phyloP scores from a whole-genome alignment of 2,329 filamentous ascomycete species.

The Aspergillus tamarii region DNA sequence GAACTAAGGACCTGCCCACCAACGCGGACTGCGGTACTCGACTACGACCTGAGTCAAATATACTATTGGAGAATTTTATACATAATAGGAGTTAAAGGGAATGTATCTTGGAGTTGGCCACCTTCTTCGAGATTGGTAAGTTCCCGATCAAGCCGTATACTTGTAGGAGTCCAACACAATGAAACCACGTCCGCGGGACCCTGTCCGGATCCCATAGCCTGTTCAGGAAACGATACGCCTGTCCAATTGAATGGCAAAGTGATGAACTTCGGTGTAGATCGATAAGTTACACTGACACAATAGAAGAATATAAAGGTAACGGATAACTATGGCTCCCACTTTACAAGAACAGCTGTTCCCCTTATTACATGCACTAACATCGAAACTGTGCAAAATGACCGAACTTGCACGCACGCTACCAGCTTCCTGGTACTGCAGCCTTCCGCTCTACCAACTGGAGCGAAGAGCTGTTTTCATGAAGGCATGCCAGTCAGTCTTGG shows the following conservation, averaged over 20 bases:
- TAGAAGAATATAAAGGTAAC: background rate
- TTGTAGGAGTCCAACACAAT: background rate
- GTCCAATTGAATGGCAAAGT: slow-evolving; percentile 19
- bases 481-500: slow-evolving; percentile 26
- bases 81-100: background rate
- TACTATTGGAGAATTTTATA: background rate
- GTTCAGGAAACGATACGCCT: slow-evolving; percentile 37
- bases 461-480: slow-evolving; percentile 55
- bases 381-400: slow-evolving; percentile 29
- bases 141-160: background rate
- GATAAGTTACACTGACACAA: background rate
- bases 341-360: background rate
- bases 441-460: slow-evolving; percentile 54
- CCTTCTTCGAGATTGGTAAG: background rate
- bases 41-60: background rate
- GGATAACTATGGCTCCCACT: background rate
- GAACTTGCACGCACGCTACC: slow-evolving; percentile 49
- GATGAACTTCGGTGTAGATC: background rate
- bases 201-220: slow-evolving; percentile 33
- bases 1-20: background rate
- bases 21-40: background rate
- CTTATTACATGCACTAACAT: background rate
- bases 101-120: background rate
- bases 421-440: slow-evolving; percentile 57
- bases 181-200: background rate